Evolutionary conservation across 225 moss, liverwort and hornwort genomes (phyloP).

Genomic region (Physcomitrellopsis africana): DNA sequence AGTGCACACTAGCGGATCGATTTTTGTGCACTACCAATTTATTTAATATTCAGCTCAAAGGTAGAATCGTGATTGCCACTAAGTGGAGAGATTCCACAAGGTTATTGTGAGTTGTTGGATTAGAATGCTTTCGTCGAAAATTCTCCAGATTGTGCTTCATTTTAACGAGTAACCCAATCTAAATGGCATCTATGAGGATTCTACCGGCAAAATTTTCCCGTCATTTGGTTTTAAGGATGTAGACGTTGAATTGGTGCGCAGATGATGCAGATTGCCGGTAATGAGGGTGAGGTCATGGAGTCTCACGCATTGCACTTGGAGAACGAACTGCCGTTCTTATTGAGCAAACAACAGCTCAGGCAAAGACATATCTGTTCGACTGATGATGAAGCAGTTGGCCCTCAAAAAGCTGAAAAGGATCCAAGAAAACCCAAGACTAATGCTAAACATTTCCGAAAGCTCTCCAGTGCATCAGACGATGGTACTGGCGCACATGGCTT

Average conservation of each 20-base stretch:
- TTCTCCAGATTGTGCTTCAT: too few species aligned
- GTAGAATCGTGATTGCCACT: too few species aligned
- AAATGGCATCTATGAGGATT: too few species aligned
- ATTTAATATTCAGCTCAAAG: too few species aligned
- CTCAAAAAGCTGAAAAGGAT: constrained; percentile 3
- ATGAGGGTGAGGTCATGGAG: constrained; percentile 1
- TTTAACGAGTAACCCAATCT: too few species aligned
- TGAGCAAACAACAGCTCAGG: constrained; percentile 20
- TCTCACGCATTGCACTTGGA: constrained; percentile 15
- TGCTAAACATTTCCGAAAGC: background rate
- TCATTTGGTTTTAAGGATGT: background rate
- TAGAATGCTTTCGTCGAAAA: too few species aligned
- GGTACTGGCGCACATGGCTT: constrained; percentile 14
- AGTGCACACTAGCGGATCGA: too few species aligned
- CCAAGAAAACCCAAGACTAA: constrained; percentile 3
- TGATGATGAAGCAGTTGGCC: background rate
- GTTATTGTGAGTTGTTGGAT: too few species aligned
- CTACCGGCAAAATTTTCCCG: too few species aligned
- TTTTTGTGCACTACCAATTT: too few species aligned
- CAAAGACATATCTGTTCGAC: constrained; percentile 10
- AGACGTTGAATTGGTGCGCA: constrained; percentile 6
- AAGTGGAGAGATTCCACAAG: too few species aligned
- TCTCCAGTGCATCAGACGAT: constrained; percentile 13
- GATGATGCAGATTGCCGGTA: constrained; percentile 9
- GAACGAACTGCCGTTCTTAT: constrained; percentile 1